These are phyloP conservation scores for Sugiyamaella pinicola DNA, from an alignment of 1,139 yeast species.

Conservation along the genomic window DNA sequence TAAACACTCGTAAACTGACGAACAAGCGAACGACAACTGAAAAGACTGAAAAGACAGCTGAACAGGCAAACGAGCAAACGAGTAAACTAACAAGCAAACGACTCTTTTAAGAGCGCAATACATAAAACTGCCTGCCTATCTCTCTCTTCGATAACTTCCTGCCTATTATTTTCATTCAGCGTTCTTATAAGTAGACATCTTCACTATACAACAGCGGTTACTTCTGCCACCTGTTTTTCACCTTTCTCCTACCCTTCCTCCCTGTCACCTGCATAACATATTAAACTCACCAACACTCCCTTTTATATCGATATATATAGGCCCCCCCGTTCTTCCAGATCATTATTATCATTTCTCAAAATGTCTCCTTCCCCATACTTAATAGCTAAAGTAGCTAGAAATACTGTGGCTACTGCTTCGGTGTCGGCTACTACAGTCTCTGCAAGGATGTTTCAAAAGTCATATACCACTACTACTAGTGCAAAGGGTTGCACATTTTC, in stretches of 20 bases:
- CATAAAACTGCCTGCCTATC: too few species aligned
- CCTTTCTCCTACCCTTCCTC: too few species aligned
- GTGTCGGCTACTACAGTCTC: constrained; percentile 20
- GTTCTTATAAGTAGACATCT: too few species aligned
- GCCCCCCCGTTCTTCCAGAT: too few species aligned
- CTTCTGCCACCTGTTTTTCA: too few species aligned
- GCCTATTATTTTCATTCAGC: too few species aligned
- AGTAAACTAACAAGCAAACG: too few species aligned
- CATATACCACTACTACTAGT: constrained; percentile 1
- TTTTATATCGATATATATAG: neutral
- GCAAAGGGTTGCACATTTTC: constrained; percentile 1
- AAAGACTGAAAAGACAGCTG: neutral
- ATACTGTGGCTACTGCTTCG: constrained; percentile 20
- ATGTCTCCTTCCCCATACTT: constrained; percentile 9
- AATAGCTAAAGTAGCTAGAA: constrained; percentile 15
- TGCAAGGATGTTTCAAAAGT: constrained; percentile 13
- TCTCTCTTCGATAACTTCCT: too few species aligned
- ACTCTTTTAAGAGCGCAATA: too few species aligned
- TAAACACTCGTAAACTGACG: neutral
- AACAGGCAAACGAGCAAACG: too few species aligned
- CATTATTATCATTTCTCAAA: neutral
- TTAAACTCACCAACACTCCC: neutral
- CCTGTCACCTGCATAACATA: neutral
- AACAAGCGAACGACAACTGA: neutral
- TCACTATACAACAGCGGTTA: too few species aligned